Base-by-base conservation (phyloP, 257 asterid species). In the Parsonsia alboflavescens region DNA sequence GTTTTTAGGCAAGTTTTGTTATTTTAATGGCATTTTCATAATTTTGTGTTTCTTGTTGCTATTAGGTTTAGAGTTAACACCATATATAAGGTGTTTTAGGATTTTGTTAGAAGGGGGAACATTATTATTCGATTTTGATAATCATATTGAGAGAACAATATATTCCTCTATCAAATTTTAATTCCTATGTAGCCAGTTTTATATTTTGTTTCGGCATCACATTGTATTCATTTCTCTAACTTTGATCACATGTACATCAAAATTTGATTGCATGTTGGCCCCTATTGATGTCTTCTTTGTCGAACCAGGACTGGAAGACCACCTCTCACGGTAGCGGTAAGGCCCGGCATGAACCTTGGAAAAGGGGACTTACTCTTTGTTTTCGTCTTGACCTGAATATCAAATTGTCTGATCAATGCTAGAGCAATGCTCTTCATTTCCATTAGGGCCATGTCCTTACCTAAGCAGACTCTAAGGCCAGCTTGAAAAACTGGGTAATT, bases 381-480 rank as follows among this genome's bases (percentile, higher is more conserved):
- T 10, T 33, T 3, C 39, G 19, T 45, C 0, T 30, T 65, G 22
- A 79, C 71, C 54, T 81, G 61, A 28, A 88, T 10, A 52, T 88
- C 84, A 58, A 88, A 86, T 70, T 77, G 70, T 72, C 90, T 79
- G 22, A 88, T 76, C 62, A 87, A 46, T 11, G 86, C 76, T 36
- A 85, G 59, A 68, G 85, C 90, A 56, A 82, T 78, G 10, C 70
- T 74, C 73, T 86, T 86, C 74, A 84, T 82, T 71, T 87, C 86
- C 64, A 83, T 77, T 2, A 85, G 33, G 13, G 89, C 86, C 80
- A 87, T 73, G 36, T 87, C 91, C 77, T 82, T 87, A 10, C 91
- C 91, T 48, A 85, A 67, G 75, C 91, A 87, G 73, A 87, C 87
- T 80, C 91, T 87, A n/a, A 76, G 74, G 7, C 91, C 88, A 46